A percentile compares a stretch with the other conserved stretches of the same genome.
These are phyloP conservation scores for Anisodus acutangulus DNA, from an alignment of 257 asterid genomes.

Conservation along the genomic window DNA sequence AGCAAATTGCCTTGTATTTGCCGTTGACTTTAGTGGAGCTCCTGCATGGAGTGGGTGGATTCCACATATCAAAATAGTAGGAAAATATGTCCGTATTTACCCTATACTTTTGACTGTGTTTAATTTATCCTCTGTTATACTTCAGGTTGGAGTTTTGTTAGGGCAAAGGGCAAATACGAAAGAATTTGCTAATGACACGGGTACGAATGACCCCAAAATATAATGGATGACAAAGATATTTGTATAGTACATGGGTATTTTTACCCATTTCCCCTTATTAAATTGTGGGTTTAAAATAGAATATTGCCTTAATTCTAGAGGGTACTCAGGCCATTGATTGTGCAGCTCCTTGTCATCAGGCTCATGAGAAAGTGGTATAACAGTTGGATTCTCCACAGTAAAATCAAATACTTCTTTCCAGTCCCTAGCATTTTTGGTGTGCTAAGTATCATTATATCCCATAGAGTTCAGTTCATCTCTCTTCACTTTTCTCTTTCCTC, in stretches of 20 bases:
- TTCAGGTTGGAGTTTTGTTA: background rate
- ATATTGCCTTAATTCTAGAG: slow-evolving; percentile 54
- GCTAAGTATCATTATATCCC: slow-evolving; percentile 71
- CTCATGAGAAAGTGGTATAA: slow-evolving; percentile 55
- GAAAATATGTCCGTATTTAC: background rate
- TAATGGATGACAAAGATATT: background rate
- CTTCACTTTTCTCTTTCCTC: slow-evolving; percentile 61
- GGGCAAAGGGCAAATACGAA: background rate
- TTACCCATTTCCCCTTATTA: background rate
- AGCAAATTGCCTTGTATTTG: background rate
- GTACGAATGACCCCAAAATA: background rate
- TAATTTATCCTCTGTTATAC: background rate
- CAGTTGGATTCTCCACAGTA: slow-evolving; percentile 46
- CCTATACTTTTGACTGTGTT: background rate
- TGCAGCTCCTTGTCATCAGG: slow-evolving; percentile 48
- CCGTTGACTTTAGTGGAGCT: background rate
- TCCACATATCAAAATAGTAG: background rate
- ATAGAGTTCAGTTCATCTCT: slow-evolving; percentile 51
- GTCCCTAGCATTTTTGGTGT: slow-evolving; percentile 67
- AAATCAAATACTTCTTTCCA: slow-evolving; percentile 84
- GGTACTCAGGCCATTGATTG: slow-evolving; percentile 61
- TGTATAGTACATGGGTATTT: background rate
- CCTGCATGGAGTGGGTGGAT: background rate
- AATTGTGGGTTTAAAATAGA: background rate
- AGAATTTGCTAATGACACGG: background rate